phyloP scores from a whole-genome alignment of 2,329 filamentous ascomycete genomes.

The Botrytis byssoidea region DNA sequence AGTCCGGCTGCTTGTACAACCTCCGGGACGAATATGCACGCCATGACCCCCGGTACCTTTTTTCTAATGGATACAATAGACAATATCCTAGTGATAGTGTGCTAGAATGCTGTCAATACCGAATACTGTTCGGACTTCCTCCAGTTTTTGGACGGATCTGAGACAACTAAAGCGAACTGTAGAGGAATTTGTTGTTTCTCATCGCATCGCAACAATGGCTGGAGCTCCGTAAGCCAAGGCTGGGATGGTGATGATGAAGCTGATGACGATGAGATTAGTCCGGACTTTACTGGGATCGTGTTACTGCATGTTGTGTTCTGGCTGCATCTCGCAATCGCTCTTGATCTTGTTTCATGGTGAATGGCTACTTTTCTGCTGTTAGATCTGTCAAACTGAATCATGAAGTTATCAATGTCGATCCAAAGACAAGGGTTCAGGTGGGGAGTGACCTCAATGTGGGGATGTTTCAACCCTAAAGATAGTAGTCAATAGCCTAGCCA shows the following conservation, averaged over 20 bases:
- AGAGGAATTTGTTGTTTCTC: not conserved
- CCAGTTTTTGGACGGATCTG: not conserved
- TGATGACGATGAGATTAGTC: not conserved
- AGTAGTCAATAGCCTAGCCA: not conserved
- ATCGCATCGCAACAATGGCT: not conserved
- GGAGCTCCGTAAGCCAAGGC: conserved; percentile 6
- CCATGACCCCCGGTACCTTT: conserved; percentile 1
- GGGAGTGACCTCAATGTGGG: conserved; percentile 17
- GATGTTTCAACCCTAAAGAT: not conserved
- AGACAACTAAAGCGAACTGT: not conserved
- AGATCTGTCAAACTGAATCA: conserved; percentile 1
- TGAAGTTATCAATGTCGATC: conserved; percentile 5
- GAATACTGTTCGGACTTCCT: conserved; percentile 7
- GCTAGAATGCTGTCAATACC: not conserved
- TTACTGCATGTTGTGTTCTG: not conserved
- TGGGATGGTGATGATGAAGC: not conserved
- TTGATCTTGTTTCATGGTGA: not conserved
- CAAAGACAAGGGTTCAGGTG: not conserved
- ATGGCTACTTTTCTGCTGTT: not conserved
- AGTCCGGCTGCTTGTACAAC: conserved; percentile 17
- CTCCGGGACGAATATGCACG: conserved; percentile 15
- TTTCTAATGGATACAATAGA: not conserved
- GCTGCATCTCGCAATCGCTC: not conserved
- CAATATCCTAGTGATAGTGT: not conserved
- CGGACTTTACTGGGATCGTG: conserved; percentile 8